Conservation (phyloP, 2,329 filamentous ascomycete species). For the Cladosporium phlei region DNA sequence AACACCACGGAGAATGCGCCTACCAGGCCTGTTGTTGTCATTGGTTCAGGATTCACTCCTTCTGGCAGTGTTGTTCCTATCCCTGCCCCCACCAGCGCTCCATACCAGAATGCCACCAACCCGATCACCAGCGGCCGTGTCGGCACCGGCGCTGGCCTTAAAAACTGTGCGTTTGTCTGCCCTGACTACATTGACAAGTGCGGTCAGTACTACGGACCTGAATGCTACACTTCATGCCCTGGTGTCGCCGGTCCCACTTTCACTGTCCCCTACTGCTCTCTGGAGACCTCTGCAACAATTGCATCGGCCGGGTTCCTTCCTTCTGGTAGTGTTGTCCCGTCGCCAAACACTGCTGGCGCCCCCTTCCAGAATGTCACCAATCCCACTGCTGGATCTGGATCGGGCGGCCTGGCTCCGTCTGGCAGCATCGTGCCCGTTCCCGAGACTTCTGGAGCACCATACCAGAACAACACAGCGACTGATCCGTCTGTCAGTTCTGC, state of each 20-base stretch:
- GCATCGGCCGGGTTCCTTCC: no score
- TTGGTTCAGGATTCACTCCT: no score
- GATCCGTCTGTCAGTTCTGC: no score
- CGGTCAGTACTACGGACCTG: neutral
- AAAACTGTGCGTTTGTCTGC: neutral
- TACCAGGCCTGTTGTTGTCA: no score
- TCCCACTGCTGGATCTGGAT: neutral
- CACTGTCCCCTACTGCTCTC: neutral
- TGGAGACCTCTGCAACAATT: no score
- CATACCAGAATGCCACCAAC: neutral
- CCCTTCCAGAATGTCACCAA: no score
- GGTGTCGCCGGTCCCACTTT: slow-evolving; percentile 1
- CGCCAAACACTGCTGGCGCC: no score
- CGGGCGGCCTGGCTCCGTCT: no score
- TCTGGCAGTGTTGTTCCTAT: neutral
- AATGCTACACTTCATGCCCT: slow-evolving; percentile 2
- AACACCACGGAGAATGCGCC: neutral
- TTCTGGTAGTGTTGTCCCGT: no score
- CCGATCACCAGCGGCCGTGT: neutral
- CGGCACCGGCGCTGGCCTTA: no score
- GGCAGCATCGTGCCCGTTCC: neutral
- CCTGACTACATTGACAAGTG: slow-evolving; percentile 1
- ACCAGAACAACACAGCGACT: slow-evolving; percentile 2
- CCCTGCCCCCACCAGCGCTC: neutral
- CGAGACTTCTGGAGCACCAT: neutral